These are phyloP conservation scores for Xerocomellus chrysenteron DNA, from an alignment of 768 basidiomycete genomes.

Conservation along the genomic window DNA sequence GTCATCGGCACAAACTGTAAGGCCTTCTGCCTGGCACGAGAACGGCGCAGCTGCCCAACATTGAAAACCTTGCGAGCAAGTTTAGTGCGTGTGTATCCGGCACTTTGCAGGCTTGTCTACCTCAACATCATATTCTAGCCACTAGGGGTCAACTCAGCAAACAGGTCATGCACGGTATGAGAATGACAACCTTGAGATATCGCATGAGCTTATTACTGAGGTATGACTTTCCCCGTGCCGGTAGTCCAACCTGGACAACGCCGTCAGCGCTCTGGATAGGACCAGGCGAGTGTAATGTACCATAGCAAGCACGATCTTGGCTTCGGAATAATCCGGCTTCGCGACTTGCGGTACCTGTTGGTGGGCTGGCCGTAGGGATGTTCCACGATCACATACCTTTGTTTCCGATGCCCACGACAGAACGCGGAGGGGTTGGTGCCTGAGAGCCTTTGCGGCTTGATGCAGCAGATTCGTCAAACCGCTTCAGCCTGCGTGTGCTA, in stretches of 20 bases:
- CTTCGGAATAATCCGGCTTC: constrained; percentile 97
- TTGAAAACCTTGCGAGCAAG: constrained; percentile 78
- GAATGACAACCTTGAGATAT: constrained; percentile 75
- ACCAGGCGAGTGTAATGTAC: constrained; percentile 39
- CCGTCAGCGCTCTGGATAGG: neutral
- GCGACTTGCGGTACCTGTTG: constrained; percentile 52
- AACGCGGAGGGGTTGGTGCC: constrained; percentile 74
- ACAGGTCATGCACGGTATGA: constrained; percentile 1
- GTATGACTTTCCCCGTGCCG: constrained; percentile 98
- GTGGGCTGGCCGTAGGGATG: neutral
- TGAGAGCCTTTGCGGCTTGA: constrained; percentile 70
- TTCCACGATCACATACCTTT: constrained; percentile 54
- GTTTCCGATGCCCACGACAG: constrained; percentile 86
- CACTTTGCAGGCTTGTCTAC: constrained; percentile 35
- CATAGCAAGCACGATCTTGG: constrained; percentile 98
- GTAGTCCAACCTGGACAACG: constrained; percentile 76
- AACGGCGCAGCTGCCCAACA: constrained; percentile 90
- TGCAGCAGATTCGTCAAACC: constrained; percentile 73
- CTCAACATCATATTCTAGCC: constrained; percentile 98
- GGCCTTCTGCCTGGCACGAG: constrained; percentile 79
- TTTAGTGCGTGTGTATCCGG: neutral
- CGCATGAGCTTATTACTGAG: constrained; percentile 97
- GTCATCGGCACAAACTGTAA: constrained; percentile 50
- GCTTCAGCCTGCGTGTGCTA: constrained; percentile 56
- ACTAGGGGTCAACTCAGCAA: constrained; percentile 48